phyloP scores from a whole-genome alignment of 495 filamentous ascomycete genomes.

The Tetracladium setigerum region DNA sequence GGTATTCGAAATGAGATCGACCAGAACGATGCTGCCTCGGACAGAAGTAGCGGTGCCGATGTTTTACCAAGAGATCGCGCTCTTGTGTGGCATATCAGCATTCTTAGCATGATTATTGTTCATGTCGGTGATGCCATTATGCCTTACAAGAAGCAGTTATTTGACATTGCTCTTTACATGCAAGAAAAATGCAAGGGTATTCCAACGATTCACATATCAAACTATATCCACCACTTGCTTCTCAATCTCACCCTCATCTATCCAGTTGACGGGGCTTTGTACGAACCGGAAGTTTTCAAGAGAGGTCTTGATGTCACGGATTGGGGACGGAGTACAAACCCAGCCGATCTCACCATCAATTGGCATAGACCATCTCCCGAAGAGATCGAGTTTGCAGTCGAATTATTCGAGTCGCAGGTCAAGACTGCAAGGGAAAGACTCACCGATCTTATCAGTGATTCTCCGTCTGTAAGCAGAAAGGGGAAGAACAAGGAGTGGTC shows the following conservation, averaged over 20 bases:
- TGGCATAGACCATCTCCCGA: constrained; percentile 81
- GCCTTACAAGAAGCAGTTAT: constrained; percentile 77
- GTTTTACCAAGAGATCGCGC: constrained; percentile 88
- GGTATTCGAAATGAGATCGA: constrained; percentile 96
- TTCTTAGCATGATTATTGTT: constrained; percentile 97
- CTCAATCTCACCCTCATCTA: constrained; percentile 93
- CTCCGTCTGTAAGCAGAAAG: constrained; percentile 80
- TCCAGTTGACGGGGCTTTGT: constrained; percentile 78
- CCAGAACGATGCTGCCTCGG: constrained; percentile 93
- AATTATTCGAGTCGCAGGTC: constrained; percentile 77
- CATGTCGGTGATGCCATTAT: constrained; percentile 88
- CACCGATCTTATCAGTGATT: constrained; percentile 65
- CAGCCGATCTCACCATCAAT: constrained; percentile 68
- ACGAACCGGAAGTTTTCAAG: constrained; percentile 56
- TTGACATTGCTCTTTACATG: constrained; percentile 91
- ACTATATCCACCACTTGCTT: constrained; percentile 97
- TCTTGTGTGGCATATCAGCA: constrained; percentile 93
- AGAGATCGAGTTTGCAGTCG: constrained; percentile 82
- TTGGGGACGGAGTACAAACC: constrained; percentile 70
- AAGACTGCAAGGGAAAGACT: constrained; percentile 48
- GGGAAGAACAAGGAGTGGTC: constrained; percentile 98
- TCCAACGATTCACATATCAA: constrained; percentile 90
- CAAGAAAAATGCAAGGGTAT: constrained; percentile 89
- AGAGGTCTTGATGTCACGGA: constrained; percentile 51
- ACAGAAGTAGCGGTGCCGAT: constrained; percentile 85